phyloP scores from a whole-genome alignment of 139 green algal genomes.

The Spirogloea muscicola region DNA sequence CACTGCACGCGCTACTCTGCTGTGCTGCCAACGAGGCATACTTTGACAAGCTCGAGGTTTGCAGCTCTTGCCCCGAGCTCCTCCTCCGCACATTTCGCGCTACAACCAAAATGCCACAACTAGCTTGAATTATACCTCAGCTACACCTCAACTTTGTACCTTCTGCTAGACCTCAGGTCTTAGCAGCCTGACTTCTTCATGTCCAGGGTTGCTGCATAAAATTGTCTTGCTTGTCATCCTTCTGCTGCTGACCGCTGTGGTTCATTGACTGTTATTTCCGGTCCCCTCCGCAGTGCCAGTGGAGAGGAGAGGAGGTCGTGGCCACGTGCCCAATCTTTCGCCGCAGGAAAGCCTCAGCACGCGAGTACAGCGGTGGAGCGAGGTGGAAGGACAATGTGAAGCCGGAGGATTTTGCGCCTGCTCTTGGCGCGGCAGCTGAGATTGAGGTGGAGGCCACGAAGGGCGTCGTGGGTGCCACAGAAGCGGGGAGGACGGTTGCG shows the following conservation, averaged over 20 bases:
- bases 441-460: neutral
- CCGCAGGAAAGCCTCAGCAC: neutral
- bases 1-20: neutral
- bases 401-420: neutral
- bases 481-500: constrained; percentile 2
- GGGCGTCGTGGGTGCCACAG: too few relatives aligned
- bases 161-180: too few relatives aligned
- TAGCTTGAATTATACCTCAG: too few relatives aligned
- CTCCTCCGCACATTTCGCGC: too few relatives aligned
- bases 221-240: too few relatives aligned
- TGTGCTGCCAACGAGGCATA: neutral
- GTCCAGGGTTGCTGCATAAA: too few relatives aligned
- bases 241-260: too few relatives aligned
- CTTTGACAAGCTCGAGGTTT: neutral
- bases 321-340: neutral
- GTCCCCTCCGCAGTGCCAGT: constrained; percentile 14
- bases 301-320: neutral
- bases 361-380: neutral
- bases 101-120: too few relatives aligned
- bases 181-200: too few relatives aligned
- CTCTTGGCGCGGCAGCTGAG: neutral
- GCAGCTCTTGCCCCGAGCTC: too few relatives aligned
- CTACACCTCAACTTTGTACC: too few relatives aligned
- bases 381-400: constrained; percentile 17
- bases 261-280: too few relatives aligned